These are phyloP conservation scores for Pichia sp. DNA, from an alignment of 1,139 yeast genomes.

Conservation along the genomic window DNA sequence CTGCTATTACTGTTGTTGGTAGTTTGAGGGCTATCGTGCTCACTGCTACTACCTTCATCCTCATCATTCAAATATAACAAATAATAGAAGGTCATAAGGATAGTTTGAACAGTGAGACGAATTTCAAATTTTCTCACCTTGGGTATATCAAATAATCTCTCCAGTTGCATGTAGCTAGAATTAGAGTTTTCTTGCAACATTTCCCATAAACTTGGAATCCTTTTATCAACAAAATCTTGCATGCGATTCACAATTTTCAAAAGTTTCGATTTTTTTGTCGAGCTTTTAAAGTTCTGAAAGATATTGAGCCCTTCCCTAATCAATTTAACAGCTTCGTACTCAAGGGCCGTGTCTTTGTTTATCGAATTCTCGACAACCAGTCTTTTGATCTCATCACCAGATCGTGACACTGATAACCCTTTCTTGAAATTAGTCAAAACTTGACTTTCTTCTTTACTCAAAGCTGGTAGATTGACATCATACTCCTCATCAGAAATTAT, in stretches of 20 bases:
- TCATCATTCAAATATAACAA: slow-evolving; percentile 30
- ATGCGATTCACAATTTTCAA: slow-evolving; percentile 29
- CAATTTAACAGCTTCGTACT: slow-evolving; percentile 29
- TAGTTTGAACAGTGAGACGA: slow-evolving; percentile 23
- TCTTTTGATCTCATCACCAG: slow-evolving; percentile 22
- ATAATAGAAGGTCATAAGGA: slow-evolving; percentile 28
- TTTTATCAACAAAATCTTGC: slow-evolving; percentile 29
- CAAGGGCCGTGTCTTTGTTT: slow-evolving; percentile 29
- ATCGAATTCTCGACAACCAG: slow-evolving; percentile 29
- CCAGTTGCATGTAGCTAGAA: slow-evolving; percentile 21
- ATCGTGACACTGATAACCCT: slow-evolving; percentile 21
- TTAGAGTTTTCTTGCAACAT: slow-evolving; percentile 22
- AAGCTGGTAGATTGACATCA: slow-evolving; percentile 36
- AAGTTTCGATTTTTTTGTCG: slow-evolving; percentile 33
- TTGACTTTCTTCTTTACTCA: slow-evolving; percentile 18
- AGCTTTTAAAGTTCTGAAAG: slow-evolving; percentile 29
- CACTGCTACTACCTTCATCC: slow-evolving; percentile 13
- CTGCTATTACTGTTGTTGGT: too few species aligned
- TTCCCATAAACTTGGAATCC: slow-evolving; percentile 33
- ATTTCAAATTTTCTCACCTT: slow-evolving; percentile 28
- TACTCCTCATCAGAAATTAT: slow-evolving; percentile 34
- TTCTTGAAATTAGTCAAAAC: slow-evolving; percentile 27
- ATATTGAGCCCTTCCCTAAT: slow-evolving; percentile 30
- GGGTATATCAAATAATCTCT: slow-evolving; percentile 27
- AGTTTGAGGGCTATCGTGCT: too few species aligned